Conservation (phyloP, 305 asterid species). For the Fraxinus ornus region DNA sequence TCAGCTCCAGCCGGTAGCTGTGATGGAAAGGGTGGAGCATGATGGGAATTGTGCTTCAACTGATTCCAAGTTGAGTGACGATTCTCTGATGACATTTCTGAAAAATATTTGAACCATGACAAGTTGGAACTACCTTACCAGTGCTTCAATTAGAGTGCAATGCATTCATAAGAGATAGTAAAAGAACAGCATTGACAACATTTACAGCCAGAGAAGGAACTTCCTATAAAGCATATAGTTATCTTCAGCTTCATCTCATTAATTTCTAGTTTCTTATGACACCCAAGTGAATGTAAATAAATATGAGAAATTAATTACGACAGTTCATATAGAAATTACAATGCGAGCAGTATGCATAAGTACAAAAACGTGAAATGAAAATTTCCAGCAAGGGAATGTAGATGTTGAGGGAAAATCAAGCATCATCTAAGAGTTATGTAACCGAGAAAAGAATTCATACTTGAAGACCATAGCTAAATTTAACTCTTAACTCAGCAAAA, state of each 20-base stretch:
- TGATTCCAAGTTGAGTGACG: slow-evolving; percentile 50
- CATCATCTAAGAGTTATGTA: not conserved
- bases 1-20: slow-evolving; percentile 94
- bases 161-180: slow-evolving; percentile 15
- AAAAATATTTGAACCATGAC: slow-evolving; percentile 23
- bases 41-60: slow-evolving; percentile 53
- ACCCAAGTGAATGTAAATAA: not conserved
- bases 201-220: slow-evolving; percentile 3
- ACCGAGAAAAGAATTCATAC: not conserved
- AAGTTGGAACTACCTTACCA: slow-evolving; percentile 20
- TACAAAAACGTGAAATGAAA: not conserved
- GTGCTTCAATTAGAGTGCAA: slow-evolving; percentile 22
- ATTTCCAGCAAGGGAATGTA: not conserved
- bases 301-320: not conserved
- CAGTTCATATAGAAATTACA: not conserved
- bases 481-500: not conserved
- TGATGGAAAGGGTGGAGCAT: slow-evolving; percentile 63
- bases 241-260: slow-evolving; percentile 1
- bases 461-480: not conserved
- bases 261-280: not conserved
- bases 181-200: slow-evolving; percentile 11
- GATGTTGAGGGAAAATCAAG: not conserved
- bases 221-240: not conserved
- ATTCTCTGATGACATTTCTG: slow-evolving; percentile 57
- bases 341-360: not conserved